Evolutionary conservation across 208 protist species (phyloP), one percentile per base, ranked within the genome.

Genomic region (Wallacemonas collosoma): DNA sequence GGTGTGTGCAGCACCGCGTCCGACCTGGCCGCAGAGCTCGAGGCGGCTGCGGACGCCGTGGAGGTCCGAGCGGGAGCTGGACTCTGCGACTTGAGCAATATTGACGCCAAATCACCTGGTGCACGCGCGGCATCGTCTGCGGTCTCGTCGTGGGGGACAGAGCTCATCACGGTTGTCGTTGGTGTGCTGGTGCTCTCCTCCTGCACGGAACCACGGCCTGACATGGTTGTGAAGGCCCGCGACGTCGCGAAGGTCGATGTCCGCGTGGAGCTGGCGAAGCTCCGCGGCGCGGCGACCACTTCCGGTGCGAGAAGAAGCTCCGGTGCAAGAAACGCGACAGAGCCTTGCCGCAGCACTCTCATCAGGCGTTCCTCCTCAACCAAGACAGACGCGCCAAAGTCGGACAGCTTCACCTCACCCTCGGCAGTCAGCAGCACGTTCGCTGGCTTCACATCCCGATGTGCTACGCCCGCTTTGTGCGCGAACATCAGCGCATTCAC

Each of bases 381-480:
- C 2, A 90, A 64, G 14, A 83, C 72, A 12, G 80, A 79, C 15
- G 91, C 91, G 48, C 88, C 86, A 73, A 91, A 93, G 61, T 93
- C 88, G 40, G 81, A 89, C 47, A 95, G 73, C 69, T 95, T 95
- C 43, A 90, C 87, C 43, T 78, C 81, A 7, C 81, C 80, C 17
- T 87, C 75, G 1, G 81, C 72, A 2, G 76, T 91, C 1, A 86
- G 63, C 55, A 94, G 70, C 60, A 94, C 86, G 65, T 94, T 94
- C 14, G 76, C 79, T n/a, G 86, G 82, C 72, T 94, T 94, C 35
- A 94, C 76, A 66, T 94, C 89, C 57, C 89, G 82, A 75, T 94
- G 89, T 40, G 80, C 85, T 17, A 93, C 80, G 40, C 85, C 82
- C 17, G 78, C 71, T 48, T 82, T 77, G 81, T 90, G 85, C 15